Conservation (phyloP, 306 rosid genomes). For the Inga leiocalycina region DNA sequence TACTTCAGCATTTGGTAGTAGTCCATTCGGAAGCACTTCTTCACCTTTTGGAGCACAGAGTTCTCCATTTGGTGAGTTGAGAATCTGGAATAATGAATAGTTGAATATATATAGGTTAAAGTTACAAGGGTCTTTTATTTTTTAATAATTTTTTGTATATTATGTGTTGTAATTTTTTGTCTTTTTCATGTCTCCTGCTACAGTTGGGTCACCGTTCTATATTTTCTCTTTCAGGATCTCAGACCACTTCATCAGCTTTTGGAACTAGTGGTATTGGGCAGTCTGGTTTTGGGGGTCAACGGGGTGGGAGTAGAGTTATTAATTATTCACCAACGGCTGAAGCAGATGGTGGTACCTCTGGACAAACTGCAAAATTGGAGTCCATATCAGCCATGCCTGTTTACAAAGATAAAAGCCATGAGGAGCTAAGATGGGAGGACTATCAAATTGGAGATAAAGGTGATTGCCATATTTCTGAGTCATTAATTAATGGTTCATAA, state of each 20-base stretch:
- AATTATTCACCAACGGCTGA: slow-evolving; percentile 64
- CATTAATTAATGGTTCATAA: not conserved
- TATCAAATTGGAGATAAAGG: slow-evolving; percentile 96
- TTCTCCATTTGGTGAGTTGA: slow-evolving; percentile 79
- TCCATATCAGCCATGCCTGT: slow-evolving; percentile 93
- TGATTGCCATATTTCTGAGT: not conserved
- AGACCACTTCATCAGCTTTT: slow-evolving; percentile 60
- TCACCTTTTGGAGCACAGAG: slow-evolving; percentile 84
- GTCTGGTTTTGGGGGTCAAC: slow-evolving; percentile 74
- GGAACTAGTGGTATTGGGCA: slow-evolving; percentile 71
- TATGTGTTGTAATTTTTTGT: not conserved
- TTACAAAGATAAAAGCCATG: slow-evolving; percentile 46
- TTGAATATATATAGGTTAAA: slow-evolving; percentile 5
- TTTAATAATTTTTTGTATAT: not conserved
- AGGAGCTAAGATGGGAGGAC: slow-evolving; percentile 97
- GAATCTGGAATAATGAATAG: not conserved
- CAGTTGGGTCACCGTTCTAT: slow-evolving; percentile 18
- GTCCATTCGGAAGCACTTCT: slow-evolving; percentile 55
- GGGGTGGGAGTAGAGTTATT: slow-evolving; percentile 84
- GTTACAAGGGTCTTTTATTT: not conserved
- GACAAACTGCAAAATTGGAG: slow-evolving; percentile 71
- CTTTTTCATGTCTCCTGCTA: slow-evolving; percentile 1
- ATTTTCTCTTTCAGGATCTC: slow-evolving; percentile 59
- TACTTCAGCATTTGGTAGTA: slow-evolving; percentile 73
- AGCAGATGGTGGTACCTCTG: slow-evolving; percentile 64